These are phyloP conservation scores for Phialocephala sp. DNA, from an alignment of 2,329 filamentous ascomycete species.

Conservation along the genomic window DNA sequence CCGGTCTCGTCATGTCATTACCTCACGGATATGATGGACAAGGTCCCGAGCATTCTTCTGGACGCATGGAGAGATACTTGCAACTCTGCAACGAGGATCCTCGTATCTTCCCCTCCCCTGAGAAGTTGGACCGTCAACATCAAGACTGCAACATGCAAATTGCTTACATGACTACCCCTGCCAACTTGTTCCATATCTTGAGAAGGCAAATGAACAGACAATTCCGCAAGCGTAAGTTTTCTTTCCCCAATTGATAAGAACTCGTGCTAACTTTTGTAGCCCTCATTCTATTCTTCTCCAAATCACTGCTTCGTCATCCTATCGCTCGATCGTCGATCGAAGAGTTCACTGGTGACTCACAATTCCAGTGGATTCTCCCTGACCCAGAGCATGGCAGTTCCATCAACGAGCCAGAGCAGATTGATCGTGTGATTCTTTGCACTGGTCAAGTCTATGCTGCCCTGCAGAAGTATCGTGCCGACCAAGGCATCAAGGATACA, in stretches of 20 bases:
- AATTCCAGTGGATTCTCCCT: slow-evolving; percentile 96
- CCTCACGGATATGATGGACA: slow-evolving; percentile 98
- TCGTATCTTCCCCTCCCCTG: slow-evolving; percentile 83
- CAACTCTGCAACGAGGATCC: slow-evolving; percentile 98
- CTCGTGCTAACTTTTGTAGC: slow-evolving; percentile 55
- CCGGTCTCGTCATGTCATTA: slow-evolving; percentile 92
- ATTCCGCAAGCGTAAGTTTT: slow-evolving; percentile 92
- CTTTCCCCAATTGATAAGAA: background rate
- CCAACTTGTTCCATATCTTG: slow-evolving; percentile 95
- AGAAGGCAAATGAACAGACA: slow-evolving; percentile 98
- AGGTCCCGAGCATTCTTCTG: slow-evolving; percentile 97
- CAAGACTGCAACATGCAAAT: slow-evolving; percentile 99
- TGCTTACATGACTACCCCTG: slow-evolving; percentile 93
- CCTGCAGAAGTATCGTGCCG: slow-evolving; percentile 87
- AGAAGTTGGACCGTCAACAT: slow-evolving; percentile 95
- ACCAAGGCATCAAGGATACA: slow-evolving; percentile 85
- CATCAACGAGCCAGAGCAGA: slow-evolving; percentile 82
- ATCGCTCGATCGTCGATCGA: slow-evolving; percentile 87
- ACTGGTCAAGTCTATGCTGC: slow-evolving; percentile 92
- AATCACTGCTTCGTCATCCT: slow-evolving; percentile 93
- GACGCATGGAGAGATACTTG: slow-evolving; percentile 94
- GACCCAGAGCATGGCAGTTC: slow-evolving; percentile 82
- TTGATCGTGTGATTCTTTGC: slow-evolving; percentile 94
- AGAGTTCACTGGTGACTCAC: slow-evolving; percentile 87
- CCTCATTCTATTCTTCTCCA: slow-evolving; percentile 97